phyloP scores from a whole-genome alignment of 305 asterid genomes.

The Stenogyne calaminthoides region DNA sequence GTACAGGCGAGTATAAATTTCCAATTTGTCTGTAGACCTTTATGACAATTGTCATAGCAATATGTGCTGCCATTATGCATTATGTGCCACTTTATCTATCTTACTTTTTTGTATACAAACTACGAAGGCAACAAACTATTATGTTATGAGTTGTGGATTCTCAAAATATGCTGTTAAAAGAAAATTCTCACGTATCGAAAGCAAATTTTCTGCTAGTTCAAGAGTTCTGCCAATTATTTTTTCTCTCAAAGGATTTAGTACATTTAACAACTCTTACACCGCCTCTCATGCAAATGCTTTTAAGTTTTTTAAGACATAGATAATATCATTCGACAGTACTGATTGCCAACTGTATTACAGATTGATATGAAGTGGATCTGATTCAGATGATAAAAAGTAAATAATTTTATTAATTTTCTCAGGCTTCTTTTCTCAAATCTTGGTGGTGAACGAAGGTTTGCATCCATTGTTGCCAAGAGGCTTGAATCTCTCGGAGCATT shows the following conservation, averaged over 20 bases:
- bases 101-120: conserved; percentile 14
- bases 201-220: background rate
- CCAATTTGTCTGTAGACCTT: conserved; percentile 20
- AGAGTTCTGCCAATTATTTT: too few relatives aligned
- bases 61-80: conserved; percentile 4
- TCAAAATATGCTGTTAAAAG: conserved; percentile 18
- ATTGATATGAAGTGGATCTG: conserved; percentile 18
- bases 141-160: conserved; percentile 18
- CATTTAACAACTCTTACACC: conserved; percentile 7
- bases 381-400: conserved; percentile 13
- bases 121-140: background rate
- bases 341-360: too few relatives aligned
- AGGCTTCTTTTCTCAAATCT: conserved; percentile 95
- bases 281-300: conserved; percentile 9
- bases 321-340: too few relatives aligned
- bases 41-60: conserved; percentile 12
- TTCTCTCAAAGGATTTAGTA: background rate
- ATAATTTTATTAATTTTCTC: conserved; percentile 24
- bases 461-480: conserved; percentile 96
- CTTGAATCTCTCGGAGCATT: conserved; percentile 98
- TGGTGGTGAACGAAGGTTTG: conserved; percentile 99
- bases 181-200: conserved; percentile 1
- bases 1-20: conserved; percentile 64
- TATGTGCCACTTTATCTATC: background rate
- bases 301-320: conserved; percentile 11